Base-by-base conservation (phyloP, 2,329 filamentous ascomycete species). In the Tolypocladium tundrense region DNA sequence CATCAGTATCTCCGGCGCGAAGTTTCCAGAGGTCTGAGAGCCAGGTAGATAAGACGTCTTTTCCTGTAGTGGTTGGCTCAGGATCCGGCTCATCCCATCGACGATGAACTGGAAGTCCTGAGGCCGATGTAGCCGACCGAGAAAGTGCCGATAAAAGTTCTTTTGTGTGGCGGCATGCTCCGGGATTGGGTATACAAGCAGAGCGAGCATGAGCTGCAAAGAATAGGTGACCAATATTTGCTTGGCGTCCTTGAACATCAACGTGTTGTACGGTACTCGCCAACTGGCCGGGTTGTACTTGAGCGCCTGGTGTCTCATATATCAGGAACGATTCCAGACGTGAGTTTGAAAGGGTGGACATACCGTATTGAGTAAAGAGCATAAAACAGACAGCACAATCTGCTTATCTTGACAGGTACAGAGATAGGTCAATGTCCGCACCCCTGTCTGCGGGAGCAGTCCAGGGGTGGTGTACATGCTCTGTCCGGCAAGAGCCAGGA, bases 51-150 rank as follows among this genome's bases (percentile, higher is more conserved):
- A 97, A 1, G 92, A 93, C 13, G 84, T 83, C 59, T 91, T 95
- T 50, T 91, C 88, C 73, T 96, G 91, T 61, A 97, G 85, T 31
- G 93, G 93, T 65, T 97, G 93, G 65, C 95, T 94, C 55, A 99
- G 77, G 53, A 97, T 90, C 65, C 91, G 85, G 0, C 88, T 92
- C 87, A 97, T 96, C 54, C 92, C 92, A 69, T 97, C 92, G 13
- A 95, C 90, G 31, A 97, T 85, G 69, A 99, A 99, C 70, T 99
- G 94, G 67, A 99, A 97, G 70, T 99, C 94, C 70, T 97, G 91
- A 1, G 93, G 90, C 53, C 94, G 85, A 73, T 97, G 94, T 52
- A 99, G 74, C 42, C 93, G 85, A 37, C 94, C 90, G 37, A 96
- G 83, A 64, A 95, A 97, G 71, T 97, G 91, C 19, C 94, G 88